Evolutionary conservation across 306 rosid species (phyloP), one percentile per base, ranked within the genome.

Genomic region (Ziziphus jujuba): DNA sequence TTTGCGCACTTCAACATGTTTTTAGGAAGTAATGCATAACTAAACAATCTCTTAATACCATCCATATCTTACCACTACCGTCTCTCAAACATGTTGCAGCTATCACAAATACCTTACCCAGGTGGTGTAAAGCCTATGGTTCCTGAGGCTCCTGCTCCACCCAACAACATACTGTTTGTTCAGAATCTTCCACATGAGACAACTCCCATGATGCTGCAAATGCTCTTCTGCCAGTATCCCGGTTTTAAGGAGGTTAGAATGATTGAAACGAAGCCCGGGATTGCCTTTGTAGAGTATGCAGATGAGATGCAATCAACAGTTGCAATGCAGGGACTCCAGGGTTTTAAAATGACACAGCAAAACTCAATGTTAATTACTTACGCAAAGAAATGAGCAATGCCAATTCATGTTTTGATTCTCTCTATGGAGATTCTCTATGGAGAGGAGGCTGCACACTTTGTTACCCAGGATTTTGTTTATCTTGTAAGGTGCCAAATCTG

Each of bases 81-180:
- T 56, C 71, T 31, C 31, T 65, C 28, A 68, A 68, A 78, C 62
- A 81, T 72, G 73, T 47, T 78, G 74, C 79, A 72, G 84, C 78
- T 77, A 35, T 85, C 83, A 35, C 92, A 95, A 84, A 72, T 90
- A 62, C 81, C 96, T 16, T 90, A 95, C 79, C 87, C 95, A 5
- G 99, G 97, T n/a, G 95, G 95, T 61, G 81, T 83, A 45, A 91
- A 88, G 80, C 67, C 91, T 59, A 74, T 82, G 82, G 80, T 87
- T 38, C 95, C 99, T 0, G 99, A 95, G 81, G 99, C 89, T 54
- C 99, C 97, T 53, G 97, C 99, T n/a, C 98, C 99, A 0, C 97
- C 96, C 52, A 95, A 95, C 75, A 95, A 81, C 81, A 95, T 95
- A 70, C 88, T 95, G 69, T 95, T 95, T 47, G 84, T 90, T 36